phyloP scores from a whole-genome alignment of 2,329 filamentous ascomycete species.

The Claviceps sorghi region DNA sequence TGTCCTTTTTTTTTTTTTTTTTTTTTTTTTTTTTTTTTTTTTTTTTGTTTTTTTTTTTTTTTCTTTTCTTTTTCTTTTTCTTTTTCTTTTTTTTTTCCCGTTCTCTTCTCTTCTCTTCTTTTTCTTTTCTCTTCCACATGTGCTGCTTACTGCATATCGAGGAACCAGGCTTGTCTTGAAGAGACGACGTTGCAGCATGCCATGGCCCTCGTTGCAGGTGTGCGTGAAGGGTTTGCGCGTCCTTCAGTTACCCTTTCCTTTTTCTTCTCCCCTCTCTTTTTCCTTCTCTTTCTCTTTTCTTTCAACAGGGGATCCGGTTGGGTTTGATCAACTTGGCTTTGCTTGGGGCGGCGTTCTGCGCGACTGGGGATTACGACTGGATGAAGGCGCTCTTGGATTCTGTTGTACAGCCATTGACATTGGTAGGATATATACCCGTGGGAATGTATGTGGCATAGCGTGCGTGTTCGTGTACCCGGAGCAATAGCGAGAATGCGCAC shows the following conservation, averaged over 20 bases:
- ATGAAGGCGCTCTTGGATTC: not conserved
- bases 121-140: not conserved
- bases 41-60: not conserved
- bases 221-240: not conserved
- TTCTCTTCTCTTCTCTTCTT: not conserved
- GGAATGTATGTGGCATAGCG: not conserved
- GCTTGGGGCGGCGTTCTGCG: not conserved
- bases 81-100: not conserved
- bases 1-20: no score
- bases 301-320: not conserved
- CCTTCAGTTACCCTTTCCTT: no score
- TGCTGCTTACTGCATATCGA: not conserved
- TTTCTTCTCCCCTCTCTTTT: not conserved
- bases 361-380: not conserved
- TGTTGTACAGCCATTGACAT: not conserved
- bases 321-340: not conserved
- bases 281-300: not conserved
- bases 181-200: not conserved
- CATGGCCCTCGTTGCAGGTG: not conserved
- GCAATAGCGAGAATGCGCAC: not conserved
- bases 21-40: not conserved
- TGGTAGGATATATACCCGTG: not conserved
- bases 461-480: not conserved
- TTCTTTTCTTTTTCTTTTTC: not conserved
- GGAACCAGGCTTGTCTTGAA: not conserved